Conservation (phyloP, 768 basidiomycete species). For the Rhizopogon vesiculosus region DNA sequence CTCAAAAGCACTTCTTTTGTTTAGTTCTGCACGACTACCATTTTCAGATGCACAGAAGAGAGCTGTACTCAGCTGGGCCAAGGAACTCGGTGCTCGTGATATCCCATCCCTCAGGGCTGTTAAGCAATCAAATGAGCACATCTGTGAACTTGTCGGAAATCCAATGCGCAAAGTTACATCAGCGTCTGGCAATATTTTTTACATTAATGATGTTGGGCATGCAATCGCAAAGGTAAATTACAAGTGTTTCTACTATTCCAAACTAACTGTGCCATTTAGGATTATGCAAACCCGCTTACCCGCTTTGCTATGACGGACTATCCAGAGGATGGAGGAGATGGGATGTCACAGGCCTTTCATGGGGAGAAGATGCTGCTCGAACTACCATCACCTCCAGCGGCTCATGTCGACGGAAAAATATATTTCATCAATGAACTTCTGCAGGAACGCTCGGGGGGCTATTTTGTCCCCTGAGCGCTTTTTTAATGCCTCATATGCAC, state of each 20-base stretch:
- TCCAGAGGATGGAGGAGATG: not conserved
- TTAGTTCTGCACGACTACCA: slow-evolving; percentile 19
- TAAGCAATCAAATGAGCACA: not conserved
- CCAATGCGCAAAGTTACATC: slow-evolving; percentile 15
- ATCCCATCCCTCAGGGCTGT: slow-evolving; percentile 17
- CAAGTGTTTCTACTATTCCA: not conserved
- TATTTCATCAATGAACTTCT: slow-evolving; percentile 9
- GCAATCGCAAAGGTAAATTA: slow-evolving; percentile 20
- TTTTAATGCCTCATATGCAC: not conserved
- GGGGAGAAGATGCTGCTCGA: slow-evolving; percentile 9
- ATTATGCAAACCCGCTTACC: not conserved
- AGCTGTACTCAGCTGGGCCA: slow-evolving; percentile 23
- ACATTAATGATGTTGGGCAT: slow-evolving; percentile 7
- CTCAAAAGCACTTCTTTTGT: slow-evolving; percentile 16
- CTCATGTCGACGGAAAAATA: slow-evolving; percentile 1
- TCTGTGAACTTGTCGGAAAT: slow-evolving; percentile 11
- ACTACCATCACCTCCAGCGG: slow-evolving; percentile 4
- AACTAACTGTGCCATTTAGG: not conserved
- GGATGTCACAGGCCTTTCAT: slow-evolving; percentile 8
- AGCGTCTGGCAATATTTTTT: slow-evolving; percentile 20
- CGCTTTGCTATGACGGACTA: slow-evolving; percentile 7
- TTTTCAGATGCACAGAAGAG: slow-evolving; percentile 23
- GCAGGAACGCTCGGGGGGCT: slow-evolving; percentile 1
- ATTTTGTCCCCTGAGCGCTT: slow-evolving; percentile 6
- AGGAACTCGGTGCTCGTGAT: slow-evolving; percentile 16